Evolutionary conservation across 768 basidiomycete species (phyloP), one percentile per base, ranked within the genome.

Genomic region (Tricholoma flavovirens): DNA sequence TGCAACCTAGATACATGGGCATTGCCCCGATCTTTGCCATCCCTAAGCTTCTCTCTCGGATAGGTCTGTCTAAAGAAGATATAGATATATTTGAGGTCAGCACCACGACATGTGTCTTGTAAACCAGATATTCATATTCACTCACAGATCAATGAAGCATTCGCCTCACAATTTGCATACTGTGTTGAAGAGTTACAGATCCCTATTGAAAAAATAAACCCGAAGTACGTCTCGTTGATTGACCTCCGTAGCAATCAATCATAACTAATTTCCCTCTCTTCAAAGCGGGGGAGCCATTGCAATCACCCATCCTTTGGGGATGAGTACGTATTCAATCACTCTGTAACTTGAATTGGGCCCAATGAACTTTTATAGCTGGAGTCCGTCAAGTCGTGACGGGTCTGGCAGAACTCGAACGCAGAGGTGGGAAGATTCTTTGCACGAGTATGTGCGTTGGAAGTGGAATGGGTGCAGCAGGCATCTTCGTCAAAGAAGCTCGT

Each of bases 101-200:
- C 32, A n/a, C 15, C 33, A 7, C 7, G 3, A 51, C 29, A 29
- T 30, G n/a, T n/a, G 8, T n/a, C 9, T 29, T 24, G 21, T 17
- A 53, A 12, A 15, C 11, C 33, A 49, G 19, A 53, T 49, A 53
- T 42, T 17, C 21, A 52, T 22, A 42, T 24, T 50, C 9, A 30
- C 9, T 35, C 24, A 11, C 59, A 92, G 89, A 88, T 90, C 60
- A 92, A 93, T 55, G 89, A 94, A 70, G 93, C 93, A 0, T 96
- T 95, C 58, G 93, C 92, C 0, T 93, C 90, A 1, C 93, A 96
- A 66, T 95, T 92, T 57, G 90, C 89, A n/a, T 88, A 93, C 71
- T 94, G 90, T 52, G 84, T 95, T 7, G 88, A 95, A 64, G 76
- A 91, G 64, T 78, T 95, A 22, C 75, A 78, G 24, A 77, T 96